phyloP scores from a whole-genome alignment of 805 yeast genomes.

The Candida multigemmis region DNA sequence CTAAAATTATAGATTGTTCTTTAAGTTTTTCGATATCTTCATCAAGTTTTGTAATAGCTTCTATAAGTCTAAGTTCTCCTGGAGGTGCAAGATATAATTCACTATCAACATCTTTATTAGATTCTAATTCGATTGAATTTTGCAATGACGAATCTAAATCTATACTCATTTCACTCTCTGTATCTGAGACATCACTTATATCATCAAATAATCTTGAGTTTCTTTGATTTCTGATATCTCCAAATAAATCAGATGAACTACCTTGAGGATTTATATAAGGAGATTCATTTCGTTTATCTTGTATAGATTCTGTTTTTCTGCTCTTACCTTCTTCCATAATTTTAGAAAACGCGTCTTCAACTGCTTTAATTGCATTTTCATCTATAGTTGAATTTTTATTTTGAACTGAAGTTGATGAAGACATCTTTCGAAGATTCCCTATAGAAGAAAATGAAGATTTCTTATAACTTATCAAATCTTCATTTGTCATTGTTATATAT shows the following conservation, averaged over 20 bases:
- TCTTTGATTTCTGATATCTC: constrained; percentile 9
- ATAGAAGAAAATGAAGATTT: constrained; percentile 39
- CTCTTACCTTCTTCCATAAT: constrained; percentile 32
- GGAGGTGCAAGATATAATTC: constrained; percentile 46
- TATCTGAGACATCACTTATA: constrained; percentile 20
- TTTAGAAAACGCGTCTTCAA: constrained; percentile 58
- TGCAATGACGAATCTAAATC: constrained; percentile 12
- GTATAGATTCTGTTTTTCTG: constrained; percentile 3
- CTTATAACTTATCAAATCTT: constrained; percentile 53
- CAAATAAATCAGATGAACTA: constrained; percentile 18
- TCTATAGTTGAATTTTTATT: not conserved
- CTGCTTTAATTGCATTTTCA: constrained; percentile 47
- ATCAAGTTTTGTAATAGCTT: constrained; percentile 53
- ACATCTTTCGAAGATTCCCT: too few species aligned
- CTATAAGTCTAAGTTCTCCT: constrained; percentile 55
- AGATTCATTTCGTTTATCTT: constrained; percentile 2
- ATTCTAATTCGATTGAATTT: constrained; percentile 7
- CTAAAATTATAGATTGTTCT: constrained; percentile 56
- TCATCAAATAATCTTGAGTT: constrained; percentile 26
- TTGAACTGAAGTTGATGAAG: too few species aligned
- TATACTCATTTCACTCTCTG: constrained; percentile 18
- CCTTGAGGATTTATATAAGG: constrained; percentile 2
- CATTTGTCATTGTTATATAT: constrained; percentile 38
- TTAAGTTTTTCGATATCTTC: constrained; percentile 48
- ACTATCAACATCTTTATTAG: constrained; percentile 3